Conservation (phyloP, 495 filamentous ascomycete genomes). For the Saxophila tyrrhenica region DNA sequence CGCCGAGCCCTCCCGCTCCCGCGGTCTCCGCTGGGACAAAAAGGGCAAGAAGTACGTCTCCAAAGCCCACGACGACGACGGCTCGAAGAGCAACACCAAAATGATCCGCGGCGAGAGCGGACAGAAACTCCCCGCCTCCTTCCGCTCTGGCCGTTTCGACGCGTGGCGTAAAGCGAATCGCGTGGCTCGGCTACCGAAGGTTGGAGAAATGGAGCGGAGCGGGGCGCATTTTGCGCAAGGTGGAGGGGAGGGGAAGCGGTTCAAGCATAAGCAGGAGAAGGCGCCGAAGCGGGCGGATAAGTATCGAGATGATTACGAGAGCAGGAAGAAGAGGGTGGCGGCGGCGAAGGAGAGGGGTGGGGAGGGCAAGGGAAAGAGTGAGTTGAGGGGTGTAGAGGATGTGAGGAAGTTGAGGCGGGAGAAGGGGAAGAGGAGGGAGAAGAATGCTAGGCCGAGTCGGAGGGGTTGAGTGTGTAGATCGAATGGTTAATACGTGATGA, state of each 20-base stretch:
- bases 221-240: constrained; percentile 18
- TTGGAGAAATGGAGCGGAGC: constrained; percentile 65
- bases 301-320: constrained; percentile 76
- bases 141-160: constrained; percentile 88
- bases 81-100: constrained; percentile 60
- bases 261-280: constrained; percentile 69
- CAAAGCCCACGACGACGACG: constrained; percentile 85
- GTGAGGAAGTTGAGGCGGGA: constrained; percentile 70
- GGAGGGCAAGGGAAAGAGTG: constrained; percentile 56
- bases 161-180: constrained; percentile 78
- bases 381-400: constrained; percentile 71
- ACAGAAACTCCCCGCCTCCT: constrained; percentile 87
- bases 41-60: constrained; percentile 89
- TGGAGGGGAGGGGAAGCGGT: constrained; percentile 36
- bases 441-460: constrained; percentile 68
- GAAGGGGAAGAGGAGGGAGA: constrained; percentile 65
- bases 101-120: constrained; percentile 85
- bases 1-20: constrained; percentile 48
- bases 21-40: constrained; percentile 90
- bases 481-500: no score
- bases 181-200: constrained; percentile 61
- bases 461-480: no score
- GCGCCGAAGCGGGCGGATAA: constrained; percentile 90
- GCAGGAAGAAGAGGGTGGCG: constrained; percentile 76
- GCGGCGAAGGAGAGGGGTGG: constrained; percentile 72